Conservation (phyloP, 1,284 basidiomycete genomes). For the Ceratobasidium sp. region DNA sequence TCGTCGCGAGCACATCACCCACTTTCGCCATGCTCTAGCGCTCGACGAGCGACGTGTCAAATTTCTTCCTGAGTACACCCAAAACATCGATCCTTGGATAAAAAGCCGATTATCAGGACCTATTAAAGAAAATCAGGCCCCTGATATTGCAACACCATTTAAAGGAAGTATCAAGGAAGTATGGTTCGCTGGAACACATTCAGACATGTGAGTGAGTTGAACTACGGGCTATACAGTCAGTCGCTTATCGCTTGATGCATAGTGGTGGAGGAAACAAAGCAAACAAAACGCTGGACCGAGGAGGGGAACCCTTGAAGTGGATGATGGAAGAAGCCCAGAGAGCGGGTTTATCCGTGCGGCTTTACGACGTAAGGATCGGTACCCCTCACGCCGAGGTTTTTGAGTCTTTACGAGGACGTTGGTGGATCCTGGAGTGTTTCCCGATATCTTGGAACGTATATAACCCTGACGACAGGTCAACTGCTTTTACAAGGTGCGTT, state of each 20-base stretch:
- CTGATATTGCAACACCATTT: too few species aligned
- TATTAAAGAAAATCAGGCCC: too few species aligned
- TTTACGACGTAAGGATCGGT: neutral
- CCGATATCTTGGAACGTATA: neutral
- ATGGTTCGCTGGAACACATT: constrained; percentile 58
- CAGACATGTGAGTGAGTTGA: constrained; percentile 55
- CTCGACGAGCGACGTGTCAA: constrained; percentile 61
- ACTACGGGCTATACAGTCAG: too few species aligned
- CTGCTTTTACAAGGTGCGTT: too few species aligned
- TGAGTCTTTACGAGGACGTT: neutral
- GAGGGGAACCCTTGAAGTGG: constrained; percentile 48
- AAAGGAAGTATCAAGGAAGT: constrained; percentile 53
- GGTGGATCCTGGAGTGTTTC: neutral
- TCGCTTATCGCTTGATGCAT: neutral
- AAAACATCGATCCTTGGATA: neutral
- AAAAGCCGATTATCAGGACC: too few species aligned
- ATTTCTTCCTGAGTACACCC: constrained; percentile 60
- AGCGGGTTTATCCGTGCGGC: neutral
- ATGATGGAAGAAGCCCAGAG: constrained; percentile 50
- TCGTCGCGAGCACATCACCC: constrained; percentile 54
- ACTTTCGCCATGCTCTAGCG: constrained; percentile 61
- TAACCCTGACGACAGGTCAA: too few species aligned
- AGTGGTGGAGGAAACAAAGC: constrained; percentile 52
- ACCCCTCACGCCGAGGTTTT: neutral
- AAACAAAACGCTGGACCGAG: constrained; percentile 46